These are phyloP conservation scores for Aeschynomene evenia DNA, from an alignment of 306 rosid species.

Conservation along the genomic window DNA sequence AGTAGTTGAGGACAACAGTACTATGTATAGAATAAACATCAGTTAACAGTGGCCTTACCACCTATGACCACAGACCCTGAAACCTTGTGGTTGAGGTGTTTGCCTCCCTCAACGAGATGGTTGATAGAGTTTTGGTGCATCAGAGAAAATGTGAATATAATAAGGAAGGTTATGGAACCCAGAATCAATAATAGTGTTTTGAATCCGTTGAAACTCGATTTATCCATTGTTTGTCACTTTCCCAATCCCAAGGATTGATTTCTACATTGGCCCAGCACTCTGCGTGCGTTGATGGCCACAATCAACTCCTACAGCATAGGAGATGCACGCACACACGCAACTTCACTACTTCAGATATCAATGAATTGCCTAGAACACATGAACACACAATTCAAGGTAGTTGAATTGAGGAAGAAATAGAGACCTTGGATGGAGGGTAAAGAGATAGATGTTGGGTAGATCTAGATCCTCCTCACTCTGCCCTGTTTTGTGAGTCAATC, in stretches of 20 bases:
- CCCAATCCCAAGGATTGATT: neutral
- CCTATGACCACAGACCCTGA: neutral
- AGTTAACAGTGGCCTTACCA: slow-evolving; percentile 29
- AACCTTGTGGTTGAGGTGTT: slow-evolving; percentile 24
- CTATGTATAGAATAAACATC: neutral
- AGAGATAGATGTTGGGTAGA: too few relatives aligned
- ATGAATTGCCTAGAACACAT: neutral
- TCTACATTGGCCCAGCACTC: neutral
- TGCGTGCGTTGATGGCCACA: neutral
- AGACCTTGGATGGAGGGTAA: too few relatives aligned
- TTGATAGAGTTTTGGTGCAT: slow-evolving; percentile 27
- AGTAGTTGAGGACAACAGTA: neutral
- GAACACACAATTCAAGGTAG: too few relatives aligned
- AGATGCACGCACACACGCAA: neutral
- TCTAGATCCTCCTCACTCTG: too few relatives aligned
- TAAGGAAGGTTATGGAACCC: slow-evolving; percentile 15
- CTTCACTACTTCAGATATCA: slow-evolving; percentile 9
- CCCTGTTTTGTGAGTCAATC: too few relatives aligned
- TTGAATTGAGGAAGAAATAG: neutral
- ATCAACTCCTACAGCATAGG: neutral
- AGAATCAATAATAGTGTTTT: slow-evolving; percentile 13
- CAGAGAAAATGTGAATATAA: slow-evolving; percentile 24
- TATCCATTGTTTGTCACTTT: slow-evolving; percentile 24
- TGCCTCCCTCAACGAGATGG: slow-evolving; percentile 25
- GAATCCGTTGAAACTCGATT: slow-evolving; percentile 30